These are phyloP conservation scores for Neospora caninum DNA, from an alignment of 169 alveolate species.

Conservation along the genomic window DNA sequence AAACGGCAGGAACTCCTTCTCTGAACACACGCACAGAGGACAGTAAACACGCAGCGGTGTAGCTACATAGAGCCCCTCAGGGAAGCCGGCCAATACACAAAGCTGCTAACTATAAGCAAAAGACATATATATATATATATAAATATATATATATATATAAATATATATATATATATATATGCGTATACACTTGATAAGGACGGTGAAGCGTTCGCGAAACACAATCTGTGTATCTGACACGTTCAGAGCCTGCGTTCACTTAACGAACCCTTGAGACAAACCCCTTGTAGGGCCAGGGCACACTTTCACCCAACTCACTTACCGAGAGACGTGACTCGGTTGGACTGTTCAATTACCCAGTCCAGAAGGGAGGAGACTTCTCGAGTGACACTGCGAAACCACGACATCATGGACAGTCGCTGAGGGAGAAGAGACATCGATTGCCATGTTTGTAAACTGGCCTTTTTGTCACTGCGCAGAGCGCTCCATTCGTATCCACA, in stretches of 20 bases:
- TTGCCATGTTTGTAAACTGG: no score
- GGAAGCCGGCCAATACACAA: background rate
- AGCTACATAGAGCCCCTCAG: background rate
- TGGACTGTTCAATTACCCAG: background rate
- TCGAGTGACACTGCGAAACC: background rate
- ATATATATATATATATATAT: background rate
- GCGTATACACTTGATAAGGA: no score
- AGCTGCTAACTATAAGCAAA: background rate
- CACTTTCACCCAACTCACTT: background rate
- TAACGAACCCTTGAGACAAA: no score
- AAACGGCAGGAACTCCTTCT: conserved; percentile 17
- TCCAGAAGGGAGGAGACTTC: conserved; percentile 11
- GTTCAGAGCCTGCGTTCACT: no score
- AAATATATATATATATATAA: background rate
- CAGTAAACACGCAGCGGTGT: background rate
- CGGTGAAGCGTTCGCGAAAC: no score
- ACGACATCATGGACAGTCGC: background rate
- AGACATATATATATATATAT: background rate
- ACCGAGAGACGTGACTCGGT: background rate
- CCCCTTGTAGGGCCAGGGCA: no score
- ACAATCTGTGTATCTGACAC: no score
- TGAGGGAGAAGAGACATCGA: background rate
- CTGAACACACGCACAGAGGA: background rate
- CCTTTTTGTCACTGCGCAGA: no score
- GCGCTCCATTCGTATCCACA: no score